phyloP scores from a whole-genome alignment of 108 stramenopile species.

The Cyclotella cryptica region DNA sequence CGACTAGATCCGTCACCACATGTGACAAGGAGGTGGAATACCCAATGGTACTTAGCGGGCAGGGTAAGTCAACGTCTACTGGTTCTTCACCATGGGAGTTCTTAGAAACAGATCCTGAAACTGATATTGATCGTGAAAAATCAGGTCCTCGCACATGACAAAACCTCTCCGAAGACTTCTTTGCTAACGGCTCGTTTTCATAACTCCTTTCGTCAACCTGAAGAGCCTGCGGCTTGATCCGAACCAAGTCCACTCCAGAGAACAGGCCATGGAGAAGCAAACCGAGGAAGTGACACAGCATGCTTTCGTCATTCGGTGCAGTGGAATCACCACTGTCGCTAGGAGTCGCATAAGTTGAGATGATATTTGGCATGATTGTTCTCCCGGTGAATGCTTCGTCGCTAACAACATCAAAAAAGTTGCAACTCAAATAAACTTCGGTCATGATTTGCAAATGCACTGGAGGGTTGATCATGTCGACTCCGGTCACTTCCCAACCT shows the following conservation, averaged over 20 bases:
- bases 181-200: not conserved
- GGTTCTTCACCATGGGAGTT: not conserved
- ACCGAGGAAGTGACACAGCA: not conserved
- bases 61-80: not conserved
- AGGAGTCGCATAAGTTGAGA: not conserved
- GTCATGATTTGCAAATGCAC: not conserved
- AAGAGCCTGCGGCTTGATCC: not conserved
- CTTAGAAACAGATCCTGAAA: not conserved
- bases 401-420: not conserved
- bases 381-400: not conserved
- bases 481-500: not conserved
- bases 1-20: not conserved
- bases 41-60: not conserved
- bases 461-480: not conserved
- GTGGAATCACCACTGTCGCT: not conserved
- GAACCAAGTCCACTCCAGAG: not conserved
- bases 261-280: not conserved
- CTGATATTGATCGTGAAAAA: not conserved
- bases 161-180: not conserved
- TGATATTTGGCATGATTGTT: not conserved
- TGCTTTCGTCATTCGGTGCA: not conserved
- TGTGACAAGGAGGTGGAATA: slow-evolving; percentile 1
- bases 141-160: not conserved
- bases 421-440: not conserved
- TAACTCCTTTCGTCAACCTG: not conserved